phyloP scores from a whole-genome alignment of 2,329 filamentous ascomycete genomes.

The Raffaelea albimanens region DNA sequence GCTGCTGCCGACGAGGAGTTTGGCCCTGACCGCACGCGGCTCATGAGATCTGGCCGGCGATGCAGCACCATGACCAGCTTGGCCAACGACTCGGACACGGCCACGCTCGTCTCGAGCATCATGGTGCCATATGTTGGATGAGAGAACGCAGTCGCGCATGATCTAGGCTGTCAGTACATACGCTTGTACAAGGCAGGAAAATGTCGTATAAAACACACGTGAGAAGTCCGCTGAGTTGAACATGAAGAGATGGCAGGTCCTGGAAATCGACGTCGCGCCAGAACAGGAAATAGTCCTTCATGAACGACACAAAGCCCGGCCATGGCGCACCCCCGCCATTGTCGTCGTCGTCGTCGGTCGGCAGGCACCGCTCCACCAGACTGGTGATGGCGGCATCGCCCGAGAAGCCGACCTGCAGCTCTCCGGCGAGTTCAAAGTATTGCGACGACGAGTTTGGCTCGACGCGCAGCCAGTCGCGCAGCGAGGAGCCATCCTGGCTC shows the following conservation, averaged over 20 bases:
- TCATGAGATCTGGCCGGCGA: conserved; percentile 67
- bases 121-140: conserved; percentile 72
- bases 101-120: conserved; percentile 74
- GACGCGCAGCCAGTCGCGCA: conserved; percentile 64
- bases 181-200: no score
- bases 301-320: conserved; percentile 69
- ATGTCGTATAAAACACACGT: conserved; percentile 2
- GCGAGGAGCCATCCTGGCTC: conserved; percentile 44
- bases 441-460: conserved; percentile 60
- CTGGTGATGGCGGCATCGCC: conserved; percentile 44
- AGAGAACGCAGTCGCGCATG: conserved; percentile 72
- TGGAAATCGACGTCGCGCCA: conserved; percentile 71
- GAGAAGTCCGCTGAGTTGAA: conserved; percentile 56
- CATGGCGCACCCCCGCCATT: conserved; percentile 60
- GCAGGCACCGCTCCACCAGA: conserved; percentile 54
- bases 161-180: conserved; percentile 35
- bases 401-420: conserved; percentile 53
- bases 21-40: conserved; percentile 41
- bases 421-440: conserved; percentile 58
- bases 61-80: conserved; percentile 78
- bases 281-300: conserved; percentile 72
- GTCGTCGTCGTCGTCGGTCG: conserved; percentile 51
- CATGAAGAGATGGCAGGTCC: conserved; percentile 66
- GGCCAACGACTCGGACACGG: conserved; percentile 69
- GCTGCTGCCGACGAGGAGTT: conserved; percentile 18